Evolutionary conservation across 768 basidiomycete genomes (phyloP).

Genomic region (Rhizopogon salebrosus): DNA sequence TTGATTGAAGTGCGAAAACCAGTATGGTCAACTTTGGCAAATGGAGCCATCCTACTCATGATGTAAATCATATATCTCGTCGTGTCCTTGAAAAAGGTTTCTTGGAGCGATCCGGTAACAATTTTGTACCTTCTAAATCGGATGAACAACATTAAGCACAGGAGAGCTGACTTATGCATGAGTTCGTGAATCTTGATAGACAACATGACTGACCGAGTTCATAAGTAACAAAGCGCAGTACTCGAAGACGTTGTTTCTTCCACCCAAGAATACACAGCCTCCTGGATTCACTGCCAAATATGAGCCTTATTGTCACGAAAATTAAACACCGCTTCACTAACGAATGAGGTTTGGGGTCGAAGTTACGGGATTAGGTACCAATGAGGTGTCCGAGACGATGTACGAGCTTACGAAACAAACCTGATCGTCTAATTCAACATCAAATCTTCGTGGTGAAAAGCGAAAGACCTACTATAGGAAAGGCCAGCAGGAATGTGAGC

Average conservation of each 20-base stretch:
- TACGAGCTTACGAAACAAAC: background rate
- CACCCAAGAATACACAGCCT: background rate
- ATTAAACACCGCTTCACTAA: background rate
- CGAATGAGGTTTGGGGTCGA: background rate
- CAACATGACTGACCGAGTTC: background rate
- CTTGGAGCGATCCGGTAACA: background rate
- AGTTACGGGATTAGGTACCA: background rate
- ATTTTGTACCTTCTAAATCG: background rate
- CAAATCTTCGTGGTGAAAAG: too few species aligned
- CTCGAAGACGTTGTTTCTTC: background rate
- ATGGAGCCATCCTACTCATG: background rate
- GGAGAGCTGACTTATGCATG: background rate
- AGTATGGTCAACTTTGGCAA: background rate
- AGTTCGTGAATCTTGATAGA: background rate
- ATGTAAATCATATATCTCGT: background rate
- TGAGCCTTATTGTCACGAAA: background rate
- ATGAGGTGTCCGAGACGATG: background rate
- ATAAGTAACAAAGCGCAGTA: background rate
- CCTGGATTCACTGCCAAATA: background rate
- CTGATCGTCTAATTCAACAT: background rate
- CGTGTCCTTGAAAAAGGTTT: background rate
- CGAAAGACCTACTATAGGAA: background rate
- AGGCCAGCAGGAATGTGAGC: background rate
- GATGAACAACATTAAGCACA: background rate
- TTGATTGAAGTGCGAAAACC: background rate